Conservation (phyloP, 306 rosid genomes). For the Cercis canadensis region DNA sequence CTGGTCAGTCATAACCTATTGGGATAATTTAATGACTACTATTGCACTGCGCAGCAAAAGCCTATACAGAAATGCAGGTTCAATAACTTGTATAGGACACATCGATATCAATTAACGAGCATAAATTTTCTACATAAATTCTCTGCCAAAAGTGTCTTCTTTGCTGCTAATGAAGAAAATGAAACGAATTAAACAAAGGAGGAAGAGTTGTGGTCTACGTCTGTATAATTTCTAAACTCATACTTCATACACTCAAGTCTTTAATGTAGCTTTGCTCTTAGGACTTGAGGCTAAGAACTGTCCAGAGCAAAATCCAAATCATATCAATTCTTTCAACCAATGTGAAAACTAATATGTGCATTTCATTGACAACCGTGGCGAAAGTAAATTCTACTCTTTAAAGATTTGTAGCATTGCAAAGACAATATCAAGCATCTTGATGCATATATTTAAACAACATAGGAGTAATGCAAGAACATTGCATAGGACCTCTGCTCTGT, state of each 20-base stretch:
- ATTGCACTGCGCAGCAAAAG: not conserved
- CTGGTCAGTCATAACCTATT: not conserved
- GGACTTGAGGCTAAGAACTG: conserved; percentile 22
- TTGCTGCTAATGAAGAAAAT: not conserved
- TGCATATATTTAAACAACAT: conserved; percentile 39
- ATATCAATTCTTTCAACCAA: not conserved
- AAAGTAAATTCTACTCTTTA: no score
- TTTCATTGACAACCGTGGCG: conserved; percentile 10
- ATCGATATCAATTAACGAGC: no score
- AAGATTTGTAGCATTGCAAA: not conserved
- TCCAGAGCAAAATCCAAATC: not conserved
- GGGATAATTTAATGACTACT: not conserved
- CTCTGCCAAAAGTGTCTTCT: no score
- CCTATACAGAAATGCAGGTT: not conserved
- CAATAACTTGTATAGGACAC: no score
- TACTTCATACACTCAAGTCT: no score
- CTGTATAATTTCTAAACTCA: not conserved
- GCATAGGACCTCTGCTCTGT: conserved; percentile 8
- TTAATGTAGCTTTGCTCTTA: no score
- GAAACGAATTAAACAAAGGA: no score
- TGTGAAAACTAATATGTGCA: conserved; percentile 10
- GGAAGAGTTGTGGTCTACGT: not conserved
- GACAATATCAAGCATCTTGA: conserved; percentile 17
- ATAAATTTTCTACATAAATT: no score
- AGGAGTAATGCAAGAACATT: conserved; percentile 13